Evolutionary conservation across 2,329 filamentous ascomycete species (phyloP).

Genomic region (Ascocoryne sarcoides): DNA sequence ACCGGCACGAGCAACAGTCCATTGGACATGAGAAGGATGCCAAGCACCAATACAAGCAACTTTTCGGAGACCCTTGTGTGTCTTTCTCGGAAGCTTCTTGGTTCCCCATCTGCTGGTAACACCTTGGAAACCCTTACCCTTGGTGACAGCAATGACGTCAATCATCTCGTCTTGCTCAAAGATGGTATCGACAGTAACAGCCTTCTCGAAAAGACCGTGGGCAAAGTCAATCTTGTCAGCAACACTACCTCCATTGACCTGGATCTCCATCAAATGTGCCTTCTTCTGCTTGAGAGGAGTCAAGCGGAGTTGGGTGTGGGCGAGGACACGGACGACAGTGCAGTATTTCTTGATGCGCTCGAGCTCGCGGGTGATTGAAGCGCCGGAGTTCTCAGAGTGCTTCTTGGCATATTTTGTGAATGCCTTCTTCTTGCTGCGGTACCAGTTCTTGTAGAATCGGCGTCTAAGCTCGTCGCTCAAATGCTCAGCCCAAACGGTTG

Average conservation of each 20-base stretch:
- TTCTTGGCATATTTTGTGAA: slow-evolving; percentile 99
- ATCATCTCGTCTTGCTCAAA: slow-evolving; percentile 99
- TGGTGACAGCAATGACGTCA: slow-evolving; percentile 98
- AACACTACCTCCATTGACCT: slow-evolving; percentile 95
- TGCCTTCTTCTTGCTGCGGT: slow-evolving; percentile 99
- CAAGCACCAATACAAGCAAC: slow-evolving; percentile 99
- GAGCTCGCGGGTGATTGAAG: slow-evolving; percentile 90
- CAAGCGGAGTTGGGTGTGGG: slow-evolving; percentile 99
- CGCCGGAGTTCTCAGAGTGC: slow-evolving; percentile 88
- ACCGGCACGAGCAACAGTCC: slow-evolving; percentile 99
- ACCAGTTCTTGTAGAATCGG: slow-evolving; percentile 99
- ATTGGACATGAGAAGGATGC: slow-evolving; percentile 99
- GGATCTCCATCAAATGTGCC: slow-evolving; percentile 99
- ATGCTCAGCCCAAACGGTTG: slow-evolving; percentile 99
- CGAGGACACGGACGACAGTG: slow-evolving; percentile 97
- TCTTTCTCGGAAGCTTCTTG: slow-evolving; percentile 99
- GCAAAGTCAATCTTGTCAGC: slow-evolving; percentile 96
- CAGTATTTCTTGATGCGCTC: slow-evolving; percentile 99
- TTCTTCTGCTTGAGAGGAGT: slow-evolving; percentile 99
- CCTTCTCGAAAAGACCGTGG: slow-evolving; percentile 97
- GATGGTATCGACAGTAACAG: slow-evolving; percentile 82
- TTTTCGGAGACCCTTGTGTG: slow-evolving; percentile 99
- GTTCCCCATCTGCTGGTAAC: slow-evolving; percentile 98
- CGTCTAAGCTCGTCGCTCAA: slow-evolving; percentile 97
- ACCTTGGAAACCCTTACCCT: slow-evolving; percentile 98